phyloP scores from a whole-genome alignment of 1,284 basidiomycete genomes.

The Pseudozyma sp. region DNA sequence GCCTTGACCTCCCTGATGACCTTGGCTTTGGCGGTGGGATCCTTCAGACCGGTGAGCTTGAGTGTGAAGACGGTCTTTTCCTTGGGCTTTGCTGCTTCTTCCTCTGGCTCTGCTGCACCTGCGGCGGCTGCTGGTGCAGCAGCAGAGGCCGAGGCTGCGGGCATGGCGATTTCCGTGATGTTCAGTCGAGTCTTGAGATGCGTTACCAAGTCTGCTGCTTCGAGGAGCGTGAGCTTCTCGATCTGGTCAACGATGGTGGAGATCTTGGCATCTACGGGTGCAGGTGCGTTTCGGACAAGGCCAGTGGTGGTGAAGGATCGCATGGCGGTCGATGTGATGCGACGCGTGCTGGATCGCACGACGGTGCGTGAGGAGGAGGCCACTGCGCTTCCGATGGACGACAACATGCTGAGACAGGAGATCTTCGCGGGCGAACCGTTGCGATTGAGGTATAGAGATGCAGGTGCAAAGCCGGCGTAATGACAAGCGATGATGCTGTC shows the following conservation, averaged over 20 bases:
- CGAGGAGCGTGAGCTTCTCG: slow-evolving; percentile 86
- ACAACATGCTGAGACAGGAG: slow-evolving; percentile 8
- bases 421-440: too few relatives aligned
- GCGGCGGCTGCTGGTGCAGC: slow-evolving; percentile 31
- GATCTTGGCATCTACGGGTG: slow-evolving; percentile 74
- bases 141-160: slow-evolving; percentile 75
- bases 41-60: slow-evolving; percentile 71
- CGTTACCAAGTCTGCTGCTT: slow-evolving; percentile 95
- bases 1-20: slow-evolving; percentile 98
- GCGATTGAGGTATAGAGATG: too few relatives aligned
- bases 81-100: slow-evolving; percentile 89
- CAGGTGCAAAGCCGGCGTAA: neutral
- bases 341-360: slow-evolving; percentile 5
- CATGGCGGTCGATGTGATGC: slow-evolving; percentile 8
- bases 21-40: slow-evolving; percentile 80
- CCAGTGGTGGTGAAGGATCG: slow-evolving; percentile 22
- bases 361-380: slow-evolving; percentile 33
- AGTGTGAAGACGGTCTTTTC: slow-evolving; percentile 99
- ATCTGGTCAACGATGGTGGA: slow-evolving; percentile 92
- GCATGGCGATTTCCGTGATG: slow-evolving; percentile 97
- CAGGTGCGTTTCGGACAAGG: slow-evolving; percentile 15
- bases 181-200: slow-evolving; percentile 93
- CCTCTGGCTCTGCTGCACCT: slow-evolving; percentile 70
- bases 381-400: slow-evolving; percentile 21
- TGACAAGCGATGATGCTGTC: slow-evolving; percentile 4